These are phyloP conservation scores for Schrenkiella parvula DNA, from an alignment of 345 rosid species.

Conservation along the genomic window DNA sequence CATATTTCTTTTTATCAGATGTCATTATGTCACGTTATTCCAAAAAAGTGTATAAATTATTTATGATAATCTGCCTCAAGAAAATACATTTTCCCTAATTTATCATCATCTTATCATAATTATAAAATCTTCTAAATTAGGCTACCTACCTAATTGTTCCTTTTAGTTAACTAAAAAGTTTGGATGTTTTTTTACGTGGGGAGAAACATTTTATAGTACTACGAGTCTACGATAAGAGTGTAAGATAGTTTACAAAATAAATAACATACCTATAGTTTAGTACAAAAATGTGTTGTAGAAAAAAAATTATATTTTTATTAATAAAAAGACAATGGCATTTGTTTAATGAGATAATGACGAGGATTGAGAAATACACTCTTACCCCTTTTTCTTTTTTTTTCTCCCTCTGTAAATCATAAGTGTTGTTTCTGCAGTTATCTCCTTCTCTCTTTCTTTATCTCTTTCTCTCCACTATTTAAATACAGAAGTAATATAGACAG, in stretches of 20 bases:
- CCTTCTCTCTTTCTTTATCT: not conserved
- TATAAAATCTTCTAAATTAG: not conserved
- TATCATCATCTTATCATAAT: not conserved
- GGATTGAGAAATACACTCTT: not conserved
- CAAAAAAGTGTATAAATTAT: not conserved
- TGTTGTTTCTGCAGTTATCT: not conserved
- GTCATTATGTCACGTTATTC: not conserved
- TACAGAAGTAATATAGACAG: not conserved
- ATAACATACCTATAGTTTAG: not conserved
- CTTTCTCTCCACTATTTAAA: slow-evolving; percentile 29
- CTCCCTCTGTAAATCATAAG: not conserved
- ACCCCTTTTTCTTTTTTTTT: not conserved
- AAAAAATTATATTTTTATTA: not conserved
- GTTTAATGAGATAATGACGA: not conserved
- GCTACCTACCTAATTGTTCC: not conserved
- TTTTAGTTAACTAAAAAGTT: not conserved
- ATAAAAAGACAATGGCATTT: not conserved
- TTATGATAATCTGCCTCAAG: not conserved
- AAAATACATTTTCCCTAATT: not conserved
- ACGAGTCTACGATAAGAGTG: not conserved
- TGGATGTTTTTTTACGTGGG: not conserved
- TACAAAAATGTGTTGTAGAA: not conserved
- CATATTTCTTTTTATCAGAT: not conserved
- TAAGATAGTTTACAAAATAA: not conserved
- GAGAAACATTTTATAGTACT: not conserved